Base-by-base conservation (phyloP, 352 stramenopile species). In the Globisporangium paddicum region DNA sequence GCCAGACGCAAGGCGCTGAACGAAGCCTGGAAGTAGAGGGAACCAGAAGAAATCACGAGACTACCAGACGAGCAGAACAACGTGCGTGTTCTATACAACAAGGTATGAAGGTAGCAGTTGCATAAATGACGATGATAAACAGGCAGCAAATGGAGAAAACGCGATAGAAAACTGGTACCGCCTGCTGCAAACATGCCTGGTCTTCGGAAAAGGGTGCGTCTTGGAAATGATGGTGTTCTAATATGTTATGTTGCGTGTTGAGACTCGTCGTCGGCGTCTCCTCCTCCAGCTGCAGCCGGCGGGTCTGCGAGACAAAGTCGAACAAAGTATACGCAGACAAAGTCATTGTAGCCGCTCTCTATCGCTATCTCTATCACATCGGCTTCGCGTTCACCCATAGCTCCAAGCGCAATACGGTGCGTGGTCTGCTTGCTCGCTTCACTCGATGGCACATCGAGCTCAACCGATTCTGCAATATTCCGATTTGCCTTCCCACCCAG, bases 11-110 rank as follows among this genome's bases (percentile, higher is more conserved):
- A 95, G 67, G 79, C 73, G 18, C 72, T 96, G 21, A 72, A 87
- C 60, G 71, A 90, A 54, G 79, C 77, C 7, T 96, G 88, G 88
- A 89, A 92, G 70, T 96, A 87, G 44, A 72, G 26, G 19, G n/a
- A 52, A 34, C 23, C 41, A 32, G 49, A 46, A 8, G 11, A 25
- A 11, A 44, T 7, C 38, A 44, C 38, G 6, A 25, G 38, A 5
- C 28, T 18, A 52, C 35, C 19, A 26, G 55, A 32, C 8, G 9
- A 47, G 41, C 41, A n/a, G 50, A 26, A 58, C 35, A 38, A 47
- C 49, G 23, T 56, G 49, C 30, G 45, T 56, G 16, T 56, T 34
- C 26, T 4, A 56, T 52, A 16, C 38, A 53, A 25, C n/a, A 32
- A 44, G 14, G 28, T 34, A 53, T 28, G 40, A 38, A 46, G 28